Percentiles rank a stretch among this genome's conserved stretches.
phyloP scores from a whole-genome alignment of 73 alveolate species.

The Paramecium pentaurelia region DNA sequence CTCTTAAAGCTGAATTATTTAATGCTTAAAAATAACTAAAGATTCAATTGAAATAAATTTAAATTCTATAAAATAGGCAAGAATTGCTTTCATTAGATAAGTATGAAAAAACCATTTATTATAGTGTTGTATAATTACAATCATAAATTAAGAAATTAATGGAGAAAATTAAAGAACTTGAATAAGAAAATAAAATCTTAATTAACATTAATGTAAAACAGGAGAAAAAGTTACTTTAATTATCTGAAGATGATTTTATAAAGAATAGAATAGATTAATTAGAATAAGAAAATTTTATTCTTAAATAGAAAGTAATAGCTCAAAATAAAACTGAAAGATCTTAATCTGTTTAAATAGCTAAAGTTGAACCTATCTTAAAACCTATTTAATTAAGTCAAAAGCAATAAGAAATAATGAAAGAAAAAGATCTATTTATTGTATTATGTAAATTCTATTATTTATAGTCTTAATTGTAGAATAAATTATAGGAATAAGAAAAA shows the following conservation, averaged over 20 bases:
- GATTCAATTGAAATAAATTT: not conserved
- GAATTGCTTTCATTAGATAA: conserved; percentile 5
- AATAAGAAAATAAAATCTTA: not conserved
- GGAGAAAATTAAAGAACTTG: not conserved
- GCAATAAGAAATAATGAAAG: not conserved
- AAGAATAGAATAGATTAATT: not conserved
- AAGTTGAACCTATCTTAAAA: not conserved
- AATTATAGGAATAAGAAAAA: not conserved
- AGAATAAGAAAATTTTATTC: not conserved
- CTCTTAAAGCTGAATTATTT: not conserved
- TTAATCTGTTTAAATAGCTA: not conserved
- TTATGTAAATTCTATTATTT: not conserved
- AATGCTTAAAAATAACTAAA: conserved; percentile 1
- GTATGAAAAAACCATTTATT: not conserved
- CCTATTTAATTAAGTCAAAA: not conserved
- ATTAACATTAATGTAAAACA: not conserved
- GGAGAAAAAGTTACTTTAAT: not conserved
- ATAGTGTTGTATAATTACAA: not conserved
- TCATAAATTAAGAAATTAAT: not conserved
- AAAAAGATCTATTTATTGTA: not conserved
- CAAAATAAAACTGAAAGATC: not conserved
- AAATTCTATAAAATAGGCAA: not conserved
- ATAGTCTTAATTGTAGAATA: not conserved
- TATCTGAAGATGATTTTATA: not conserved
- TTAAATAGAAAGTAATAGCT: not conserved